Evolutionary conservation across 202 grass and related monocot genomes (phyloP), one percentile per base, ranked within the genome.

Genomic region (Zoysia matrella): DNA sequence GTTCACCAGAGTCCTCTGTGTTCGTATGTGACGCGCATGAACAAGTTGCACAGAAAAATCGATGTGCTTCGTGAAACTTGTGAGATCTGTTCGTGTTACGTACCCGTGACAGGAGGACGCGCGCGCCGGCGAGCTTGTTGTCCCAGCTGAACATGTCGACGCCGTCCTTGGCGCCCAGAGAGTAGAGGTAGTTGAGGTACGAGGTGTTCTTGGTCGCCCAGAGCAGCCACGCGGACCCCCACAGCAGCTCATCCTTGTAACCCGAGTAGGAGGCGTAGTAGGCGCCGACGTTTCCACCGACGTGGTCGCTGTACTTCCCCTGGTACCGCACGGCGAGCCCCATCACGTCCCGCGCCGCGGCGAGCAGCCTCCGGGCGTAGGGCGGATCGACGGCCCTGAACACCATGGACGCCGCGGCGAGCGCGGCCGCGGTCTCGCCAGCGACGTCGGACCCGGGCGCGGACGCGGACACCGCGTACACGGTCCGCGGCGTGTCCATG

Each of bases 81-180:
- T 30, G 22, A 30, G 22, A 30, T 30, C 22, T 30, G 22, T 30
- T 30, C 56, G 1, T 71, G 45, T 0, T 70, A 66, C 43, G 87
- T 87, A 91, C 94, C 78, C 94, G 77, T 44, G 94, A 55, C 0
- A 94, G 92, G 15, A 97, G 92, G 15, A 97, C 82, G 51, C 92
- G 86, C 15, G 95, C 86, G 6, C 92, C 92, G 75, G 92, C 88
- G 79, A 91, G 91, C 80, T 97, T 97, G 78, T 97, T 94, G 75
- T 97, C 94, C 94, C 92, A 97, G 84, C 90, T 97, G 74, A 97
- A 97, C 64, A 92, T 91, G 85, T 97, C 94, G 71, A 80, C 79
- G 69, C 73, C 76, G 80, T 94, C 90, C 55, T 80, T 86, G 73
- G 57, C 92, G 54, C 69, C 86, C 42, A 94, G 72, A 44, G 90